These are phyloP conservation scores for Russula brevipes DNA, from an alignment of 768 basidiomycete genomes.

Conservation along the genomic window DNA sequence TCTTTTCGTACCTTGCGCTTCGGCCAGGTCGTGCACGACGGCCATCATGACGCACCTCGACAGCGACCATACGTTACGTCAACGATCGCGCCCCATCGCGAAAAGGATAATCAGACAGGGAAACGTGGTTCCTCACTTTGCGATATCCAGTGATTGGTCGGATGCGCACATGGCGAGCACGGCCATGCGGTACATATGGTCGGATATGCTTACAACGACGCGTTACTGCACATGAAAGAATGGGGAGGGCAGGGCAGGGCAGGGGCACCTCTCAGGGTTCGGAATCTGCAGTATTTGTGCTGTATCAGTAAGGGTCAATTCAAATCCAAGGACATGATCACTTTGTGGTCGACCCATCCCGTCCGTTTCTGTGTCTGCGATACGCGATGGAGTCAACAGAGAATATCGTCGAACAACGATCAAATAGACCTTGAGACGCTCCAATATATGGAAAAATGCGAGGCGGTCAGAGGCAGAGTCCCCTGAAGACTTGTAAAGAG, in stretches of 20 bases:
- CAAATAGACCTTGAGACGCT: constrained; percentile 69
- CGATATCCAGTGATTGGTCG: constrained; percentile 61
- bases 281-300: constrained; percentile 51
- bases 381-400: neutral
- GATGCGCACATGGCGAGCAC: constrained; percentile 86
- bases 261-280: constrained; percentile 71
- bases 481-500: constrained; percentile 51
- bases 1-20: constrained; percentile 67
- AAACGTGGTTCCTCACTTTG: constrained; percentile 48
- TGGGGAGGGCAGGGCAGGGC: neutral
- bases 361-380: constrained; percentile 90
- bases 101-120: neutral
- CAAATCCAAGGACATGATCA: constrained; percentile 29
- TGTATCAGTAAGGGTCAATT: constrained; percentile 10
- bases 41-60: constrained; percentile 82
- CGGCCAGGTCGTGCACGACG: constrained; percentile 91
- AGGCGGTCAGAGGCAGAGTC: constrained; percentile 62
- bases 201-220: constrained; percentile 52
- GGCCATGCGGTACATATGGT: constrained; percentile 98
- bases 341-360: constrained; percentile 87
- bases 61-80: neutral
- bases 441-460: constrained; percentile 86
- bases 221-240: neutral
- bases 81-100: neutral
- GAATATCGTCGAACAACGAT: neutral